Evolutionary conservation across 768 basidiomycete genomes (phyloP), one percentile per base, ranked within the genome.

Genomic region (Strobilomyces dryophilus): DNA sequence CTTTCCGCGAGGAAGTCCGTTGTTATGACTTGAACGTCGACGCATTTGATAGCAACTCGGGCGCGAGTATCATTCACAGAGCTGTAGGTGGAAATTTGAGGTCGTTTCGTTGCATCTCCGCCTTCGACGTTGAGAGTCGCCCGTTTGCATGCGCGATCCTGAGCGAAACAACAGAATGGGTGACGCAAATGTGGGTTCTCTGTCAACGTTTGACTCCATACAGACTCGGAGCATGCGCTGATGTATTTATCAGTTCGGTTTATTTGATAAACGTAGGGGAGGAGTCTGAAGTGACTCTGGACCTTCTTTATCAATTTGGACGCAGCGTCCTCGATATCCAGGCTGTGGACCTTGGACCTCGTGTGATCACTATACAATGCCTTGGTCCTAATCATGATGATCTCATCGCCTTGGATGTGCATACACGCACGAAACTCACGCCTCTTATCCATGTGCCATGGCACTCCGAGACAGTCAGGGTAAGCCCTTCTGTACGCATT

Each of bases 271-370:
- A 54, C 4, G 43, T 55, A 9, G 18, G 9, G 17, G 49, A 47
- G 11, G 40, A 20, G 17, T 41, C 49, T 8, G 47, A 50, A 15
- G 27, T 63, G 10, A 40, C 52, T 3, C 43, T 63, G 32, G 47
- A 54, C n/a, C 56, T 55, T 24, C 45, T 64, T 46, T 15, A 53
- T 26, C 54, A 61, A 14, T 52, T 52, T 17, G 54, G 64, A 45
- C 6, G 51, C 18, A 12, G 3, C 14, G 8, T 8, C 9, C 55
- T 61, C 20, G 14, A 40, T 10, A 18, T 61, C 21, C n/a, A 27
- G 1, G 1, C 5, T 3, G 29, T 45, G 4, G 32, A 20, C 20
- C 45, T 45, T 34, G 45, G 45, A 8, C 32, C 45, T 12, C 45
- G 32, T 18, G 31, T 45, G 26, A 45, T 45, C 20, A 7, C 10